phyloP scores from a whole-genome alignment of 805 yeast species.

The Cyberlindnera japonica region DNA sequence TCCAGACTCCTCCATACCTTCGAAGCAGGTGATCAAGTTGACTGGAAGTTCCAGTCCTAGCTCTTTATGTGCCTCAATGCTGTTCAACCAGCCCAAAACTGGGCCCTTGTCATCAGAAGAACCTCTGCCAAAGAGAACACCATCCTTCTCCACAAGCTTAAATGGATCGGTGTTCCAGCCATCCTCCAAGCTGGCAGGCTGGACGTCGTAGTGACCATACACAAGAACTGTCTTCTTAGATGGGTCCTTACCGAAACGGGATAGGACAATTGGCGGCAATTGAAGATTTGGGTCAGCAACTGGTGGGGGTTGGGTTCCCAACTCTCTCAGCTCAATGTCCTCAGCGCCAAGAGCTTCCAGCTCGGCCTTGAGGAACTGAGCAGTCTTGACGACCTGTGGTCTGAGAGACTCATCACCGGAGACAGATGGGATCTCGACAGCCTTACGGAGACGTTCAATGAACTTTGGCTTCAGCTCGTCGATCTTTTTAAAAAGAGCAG shows the following conservation, averaged over 20 bases:
- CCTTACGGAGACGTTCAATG: conserved; percentile 67
- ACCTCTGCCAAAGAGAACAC: conserved; percentile 84
- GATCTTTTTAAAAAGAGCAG: conserved; percentile 34
- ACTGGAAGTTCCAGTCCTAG: conserved; percentile 89
- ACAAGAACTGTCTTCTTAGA: conserved; percentile 82
- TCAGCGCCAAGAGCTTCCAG: conserved; percentile 69
- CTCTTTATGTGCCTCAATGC: conserved; percentile 83
- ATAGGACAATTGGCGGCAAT: conserved; percentile 94
- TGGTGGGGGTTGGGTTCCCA: conserved; percentile 93
- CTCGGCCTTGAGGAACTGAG: conserved; percentile 71
- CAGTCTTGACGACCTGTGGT: conserved; percentile 87
- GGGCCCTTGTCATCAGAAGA: conserved; percentile 99
- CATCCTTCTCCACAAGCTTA: conserved; percentile 62
- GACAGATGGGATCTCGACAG: conserved; percentile 94
- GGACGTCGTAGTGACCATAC: conserved; percentile 98
- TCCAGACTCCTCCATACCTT: conserved; percentile 99
- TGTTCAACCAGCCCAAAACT: conserved; percentile 94
- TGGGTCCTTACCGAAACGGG: conserved; percentile 80
- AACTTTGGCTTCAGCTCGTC: conserved; percentile 73
- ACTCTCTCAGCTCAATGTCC: conserved; percentile 75
- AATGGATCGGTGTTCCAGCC: conserved; percentile 98
- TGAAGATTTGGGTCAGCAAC: conserved; percentile 61
- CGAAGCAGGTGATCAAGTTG: conserved; percentile 87
- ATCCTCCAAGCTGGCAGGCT: conserved; percentile 88
- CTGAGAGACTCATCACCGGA: conserved; percentile 87